Evolutionary conservation across 2,329 filamentous ascomycete species (phyloP).

Genomic region (Colletotrichum theobromicola): DNA sequence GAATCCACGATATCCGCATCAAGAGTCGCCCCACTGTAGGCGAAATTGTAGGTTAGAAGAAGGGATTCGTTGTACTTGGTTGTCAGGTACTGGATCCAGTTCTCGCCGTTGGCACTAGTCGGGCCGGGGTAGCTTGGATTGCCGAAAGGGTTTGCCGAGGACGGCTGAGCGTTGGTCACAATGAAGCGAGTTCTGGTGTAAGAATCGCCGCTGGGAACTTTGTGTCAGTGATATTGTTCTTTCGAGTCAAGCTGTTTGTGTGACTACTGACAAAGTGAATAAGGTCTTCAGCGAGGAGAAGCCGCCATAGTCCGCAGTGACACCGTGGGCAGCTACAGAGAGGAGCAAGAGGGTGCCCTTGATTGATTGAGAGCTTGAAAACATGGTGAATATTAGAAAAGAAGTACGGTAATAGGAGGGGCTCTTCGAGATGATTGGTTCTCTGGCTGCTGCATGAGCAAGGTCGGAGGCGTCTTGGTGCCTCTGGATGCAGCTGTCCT

Average conservation of each 20-base stretch:
- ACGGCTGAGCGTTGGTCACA: constrained; percentile 40
- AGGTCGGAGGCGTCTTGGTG: not conserved
- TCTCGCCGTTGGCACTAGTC: constrained; percentile 53
- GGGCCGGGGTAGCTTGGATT: constrained; percentile 51
- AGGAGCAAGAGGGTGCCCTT: not conserved
- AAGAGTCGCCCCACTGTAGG: not conserved
- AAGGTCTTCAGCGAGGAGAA: not conserved
- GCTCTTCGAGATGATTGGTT: fast-evolving
- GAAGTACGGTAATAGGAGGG: too few relatives aligned
- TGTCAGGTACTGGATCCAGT: constrained; percentile 61
- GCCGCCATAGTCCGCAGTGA: not conserved
- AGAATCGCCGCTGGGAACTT: constrained; percentile 52
- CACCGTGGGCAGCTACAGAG: not conserved
- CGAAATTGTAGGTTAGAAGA: not conserved
- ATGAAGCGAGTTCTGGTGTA: constrained; percentile 38
- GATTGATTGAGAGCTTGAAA: not conserved
- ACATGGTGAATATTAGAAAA: too few relatives aligned
- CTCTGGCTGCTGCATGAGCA: not conserved
- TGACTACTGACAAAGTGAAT: not conserved
- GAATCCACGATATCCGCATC: constrained; percentile 48
- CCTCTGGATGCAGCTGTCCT: not conserved
- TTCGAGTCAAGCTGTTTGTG: fast-evolving
- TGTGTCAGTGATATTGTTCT: not conserved
- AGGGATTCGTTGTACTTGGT: not conserved
- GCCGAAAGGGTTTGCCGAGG: constrained; percentile 36